Percentiles rank a stretch among this genome's conserved stretches.
Evolutionary conservation across 441 rosid species (phyloP).

Genomic region (Geranium incanum): DNA sequence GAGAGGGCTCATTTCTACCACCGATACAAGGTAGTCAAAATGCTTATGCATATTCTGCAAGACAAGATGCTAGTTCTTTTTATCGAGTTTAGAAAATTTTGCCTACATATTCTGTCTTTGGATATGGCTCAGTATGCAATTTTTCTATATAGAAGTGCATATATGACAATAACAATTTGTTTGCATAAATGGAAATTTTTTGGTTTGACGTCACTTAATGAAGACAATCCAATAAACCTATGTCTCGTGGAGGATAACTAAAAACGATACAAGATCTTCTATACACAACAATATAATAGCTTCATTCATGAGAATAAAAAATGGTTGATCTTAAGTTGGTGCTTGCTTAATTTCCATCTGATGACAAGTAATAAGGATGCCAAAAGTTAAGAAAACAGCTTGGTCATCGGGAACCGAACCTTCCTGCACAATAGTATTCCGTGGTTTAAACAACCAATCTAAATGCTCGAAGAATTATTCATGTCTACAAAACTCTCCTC

Average conservation of each 20-base stretch:
- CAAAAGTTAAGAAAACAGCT: background rate
- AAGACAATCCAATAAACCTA: no score
- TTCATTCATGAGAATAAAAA: no score
- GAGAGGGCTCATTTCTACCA: constrained; percentile 81
- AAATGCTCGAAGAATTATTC: background rate
- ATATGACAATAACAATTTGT: background rate
- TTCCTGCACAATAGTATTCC: background rate
- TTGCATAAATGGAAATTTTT: background rate
- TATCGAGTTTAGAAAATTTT: background rate
- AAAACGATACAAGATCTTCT: no score
- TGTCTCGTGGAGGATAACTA: background rate
- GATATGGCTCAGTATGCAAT: background rate
- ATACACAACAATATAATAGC: no score
- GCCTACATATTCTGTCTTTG: background rate
- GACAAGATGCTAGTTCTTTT: constrained; percentile 3
- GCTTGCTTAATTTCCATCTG: no score
- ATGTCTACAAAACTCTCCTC: background rate
- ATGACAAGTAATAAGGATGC: background rate
- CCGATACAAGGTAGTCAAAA: constrained; percentile 66
- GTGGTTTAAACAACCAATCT: background rate
- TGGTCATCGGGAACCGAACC: background rate
- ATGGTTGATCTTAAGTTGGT: no score
- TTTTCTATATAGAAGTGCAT: no score
- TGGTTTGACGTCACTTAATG: background rate
- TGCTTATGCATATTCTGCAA: constrained; percentile 6